phyloP scores from a whole-genome alignment of 2,329 filamentous ascomycete genomes.

The Sporothrix dimorphospora region DNA sequence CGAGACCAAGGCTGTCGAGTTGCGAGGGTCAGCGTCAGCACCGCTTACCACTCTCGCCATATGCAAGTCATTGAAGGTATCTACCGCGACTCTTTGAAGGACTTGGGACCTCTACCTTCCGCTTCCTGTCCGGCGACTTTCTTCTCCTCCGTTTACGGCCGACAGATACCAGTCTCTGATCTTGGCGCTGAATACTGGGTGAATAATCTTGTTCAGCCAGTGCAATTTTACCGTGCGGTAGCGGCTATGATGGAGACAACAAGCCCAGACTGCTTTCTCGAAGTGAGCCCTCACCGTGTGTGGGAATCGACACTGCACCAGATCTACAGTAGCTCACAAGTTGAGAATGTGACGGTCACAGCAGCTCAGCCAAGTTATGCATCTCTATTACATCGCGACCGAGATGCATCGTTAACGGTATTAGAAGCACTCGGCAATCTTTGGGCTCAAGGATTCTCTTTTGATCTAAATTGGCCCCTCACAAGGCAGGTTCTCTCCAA shows the following conservation, averaged over 20 bases:
- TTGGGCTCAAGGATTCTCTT: constrained; percentile 28
- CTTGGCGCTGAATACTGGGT: constrained; percentile 41
- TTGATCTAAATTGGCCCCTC: constrained; percentile 28
- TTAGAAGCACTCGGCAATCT: constrained; percentile 30
- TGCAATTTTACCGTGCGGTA: constrained; percentile 41
- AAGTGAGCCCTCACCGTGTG: constrained; percentile 33
- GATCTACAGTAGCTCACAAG: constrained; percentile 11
- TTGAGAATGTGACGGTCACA: background rate
- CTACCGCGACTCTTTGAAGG: constrained; percentile 32
- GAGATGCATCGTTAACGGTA: constrained; percentile 26
- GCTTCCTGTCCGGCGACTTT: background rate
- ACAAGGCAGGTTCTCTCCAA: background rate
- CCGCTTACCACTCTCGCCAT: constrained; percentile 40
- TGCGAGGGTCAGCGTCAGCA: constrained; percentile 35
- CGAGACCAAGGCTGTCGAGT: constrained; percentile 22
- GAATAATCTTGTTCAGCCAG: constrained; percentile 42
- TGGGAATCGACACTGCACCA: constrained; percentile 31
- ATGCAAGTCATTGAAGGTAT: constrained; percentile 35
- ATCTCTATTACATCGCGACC: constrained; percentile 30
- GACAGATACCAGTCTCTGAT: background rate
- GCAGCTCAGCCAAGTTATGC: constrained; percentile 9
- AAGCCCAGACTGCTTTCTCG: constrained; percentile 29
- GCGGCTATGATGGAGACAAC: constrained; percentile 29
- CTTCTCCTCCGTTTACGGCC: constrained; percentile 37
- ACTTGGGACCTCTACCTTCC: background rate